A percentile compares a stretch with the other conserved stretches of the same genome.
Conservation (phyloP, 139 green algal species). For the Closterium sp. region DNA sequence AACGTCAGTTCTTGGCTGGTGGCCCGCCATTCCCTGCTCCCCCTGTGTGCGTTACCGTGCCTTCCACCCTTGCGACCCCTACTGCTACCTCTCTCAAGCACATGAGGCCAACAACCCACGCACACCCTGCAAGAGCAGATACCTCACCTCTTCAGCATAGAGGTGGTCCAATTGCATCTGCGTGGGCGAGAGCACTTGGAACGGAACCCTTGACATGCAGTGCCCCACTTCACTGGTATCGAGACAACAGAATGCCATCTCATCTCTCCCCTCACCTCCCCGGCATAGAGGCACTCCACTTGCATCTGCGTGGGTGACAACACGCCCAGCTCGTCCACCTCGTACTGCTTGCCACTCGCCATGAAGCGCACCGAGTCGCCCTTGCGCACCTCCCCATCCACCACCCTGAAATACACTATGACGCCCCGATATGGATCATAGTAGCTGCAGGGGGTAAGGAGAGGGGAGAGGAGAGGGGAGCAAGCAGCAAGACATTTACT, state of each 20-base stretch:
- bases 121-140: too few species aligned
- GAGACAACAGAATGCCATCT: neutral
- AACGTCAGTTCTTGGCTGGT: neutral
- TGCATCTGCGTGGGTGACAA: conserved; percentile 77
- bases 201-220: neutral
- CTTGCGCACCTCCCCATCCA: conserved; percentile 72
- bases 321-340: conserved; percentile 88
- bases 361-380: conserved; percentile 76
- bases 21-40: conserved; percentile 32
- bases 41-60: conserved; percentile 76
- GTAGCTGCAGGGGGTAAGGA: conserved; percentile 60
- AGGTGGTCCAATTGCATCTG: conserved; percentile 82
- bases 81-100: conserved; percentile 40
- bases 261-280: conserved; percentile 61
- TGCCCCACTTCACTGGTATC: too few species aligned
- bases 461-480: too few species aligned
- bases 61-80: conserved; percentile 88
- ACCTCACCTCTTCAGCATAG: conserved; percentile 71
- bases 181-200: conserved; percentile 81
- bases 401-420: conserved; percentile 81
- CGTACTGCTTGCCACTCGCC: conserved; percentile 74
- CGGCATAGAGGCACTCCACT: conserved; percentile 81
- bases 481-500: neutral
- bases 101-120: too few species aligned
- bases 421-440: conserved; percentile 92